These are phyloP conservation scores for Lepraria neglecta DNA, from an alignment of 495 filamentous ascomycete species.

Conservation along the genomic window DNA sequence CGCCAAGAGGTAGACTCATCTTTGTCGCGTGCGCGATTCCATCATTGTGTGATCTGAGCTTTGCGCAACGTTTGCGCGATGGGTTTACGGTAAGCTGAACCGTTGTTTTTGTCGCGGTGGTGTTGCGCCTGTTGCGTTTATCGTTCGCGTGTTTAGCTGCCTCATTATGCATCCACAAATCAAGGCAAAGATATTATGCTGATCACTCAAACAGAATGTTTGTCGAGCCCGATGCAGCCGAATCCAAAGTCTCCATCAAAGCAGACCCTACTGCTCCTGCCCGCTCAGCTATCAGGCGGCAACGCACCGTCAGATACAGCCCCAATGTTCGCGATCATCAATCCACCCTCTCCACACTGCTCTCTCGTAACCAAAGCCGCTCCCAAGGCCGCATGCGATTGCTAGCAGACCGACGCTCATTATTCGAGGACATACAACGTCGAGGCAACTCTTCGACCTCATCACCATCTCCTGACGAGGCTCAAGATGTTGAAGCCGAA, in stretches of 20 bases:
- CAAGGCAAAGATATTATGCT: conserved; percentile 22
- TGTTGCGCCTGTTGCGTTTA: conserved; percentile 24
- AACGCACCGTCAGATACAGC: conserved; percentile 38
- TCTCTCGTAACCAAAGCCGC: conserved; percentile 14
- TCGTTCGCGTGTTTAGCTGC: conserved; percentile 21
- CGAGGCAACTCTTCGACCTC: conserved; percentile 9
- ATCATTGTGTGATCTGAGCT: not conserved
- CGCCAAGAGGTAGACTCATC: not conserved
- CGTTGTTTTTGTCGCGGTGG: conserved; percentile 17
- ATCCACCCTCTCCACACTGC: conserved; percentile 13
- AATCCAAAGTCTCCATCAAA: conserved; percentile 51
- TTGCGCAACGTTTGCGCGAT: conserved; percentile 15
- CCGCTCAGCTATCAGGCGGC: conserved; percentile 69
- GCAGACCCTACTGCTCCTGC: conserved; percentile 51
- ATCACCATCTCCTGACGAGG: conserved; percentile 31
- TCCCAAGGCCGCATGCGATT: conserved; percentile 17
- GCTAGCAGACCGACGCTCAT: conserved; percentile 19
- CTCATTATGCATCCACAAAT: conserved; percentile 22
- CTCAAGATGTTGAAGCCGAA: conserved; percentile 43
- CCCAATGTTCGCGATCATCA: conserved; percentile 22
- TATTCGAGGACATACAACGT: conserved; percentile 21
- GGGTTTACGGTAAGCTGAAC: conserved; percentile 21
- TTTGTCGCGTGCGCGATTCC: conserved; percentile 6
- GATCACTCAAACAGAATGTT: conserved; percentile 44
- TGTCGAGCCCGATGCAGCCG: conserved; percentile 51